Base-by-base conservation (phyloP, 768 basidiomycete species). In the Obba rivulosa region DNA sequence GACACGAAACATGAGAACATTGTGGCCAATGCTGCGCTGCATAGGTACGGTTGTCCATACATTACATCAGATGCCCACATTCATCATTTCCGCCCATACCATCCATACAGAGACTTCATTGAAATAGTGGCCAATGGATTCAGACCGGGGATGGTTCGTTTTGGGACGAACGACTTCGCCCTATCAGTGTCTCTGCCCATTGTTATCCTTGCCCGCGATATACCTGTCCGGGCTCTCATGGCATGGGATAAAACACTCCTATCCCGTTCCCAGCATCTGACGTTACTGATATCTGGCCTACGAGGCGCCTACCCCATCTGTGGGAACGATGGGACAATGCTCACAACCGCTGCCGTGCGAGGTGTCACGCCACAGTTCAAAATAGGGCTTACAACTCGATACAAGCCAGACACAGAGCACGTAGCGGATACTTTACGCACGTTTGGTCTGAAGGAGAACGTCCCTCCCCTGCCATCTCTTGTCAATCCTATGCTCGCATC, bases 191-290 rank as follows among this genome's bases (percentile, higher is more conserved):
- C 81, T 2, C 49, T 80, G n/a, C 78, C 81, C 10, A 71, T 78
- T 35, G 66, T 81, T 49, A 65, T 55, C 9, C 70, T 84, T 10
- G 70, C 79, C 13, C 56, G 72, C 11, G 71, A 69, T 43, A 78
- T 85, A 20, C 74, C 83, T 10, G 73, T 82, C 3, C 79, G 79
- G 34, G 84, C 83, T 9, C 67, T 88, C 25, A 77, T 85, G 64
- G 84, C 85, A 20, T 88, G 86, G 86, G 86, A 88, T 57, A 70
- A 77, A 13, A 75, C 75, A 8, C 72, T 87, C 4, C 70, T 87
- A 18, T 70, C 78, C 4, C 71, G 73, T 24, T 66, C 75, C 11
- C 77, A 78, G 18, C 71, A 85, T 64, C 69, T 88, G 41, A 78
- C 78, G 4, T 73, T 87, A n/a, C 71, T 87, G 22, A 77, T 87